Percentiles rank a stretch among this genome's conserved stretches.
Evolutionary conservation across 257 asterid genomes (phyloP).

Genomic region (Solanum habrochaites): DNA sequence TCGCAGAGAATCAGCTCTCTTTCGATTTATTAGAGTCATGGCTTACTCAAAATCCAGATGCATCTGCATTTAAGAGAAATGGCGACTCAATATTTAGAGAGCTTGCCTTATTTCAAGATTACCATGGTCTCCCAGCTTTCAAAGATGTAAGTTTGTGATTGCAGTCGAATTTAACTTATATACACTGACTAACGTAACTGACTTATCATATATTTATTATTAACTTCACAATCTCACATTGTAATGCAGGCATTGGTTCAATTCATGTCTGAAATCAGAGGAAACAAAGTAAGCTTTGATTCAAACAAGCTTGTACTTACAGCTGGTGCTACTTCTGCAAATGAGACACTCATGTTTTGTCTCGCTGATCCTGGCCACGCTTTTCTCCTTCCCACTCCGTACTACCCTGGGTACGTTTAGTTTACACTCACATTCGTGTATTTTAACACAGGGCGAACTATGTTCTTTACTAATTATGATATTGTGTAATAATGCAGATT

Average conservation of each 20-base stretch:
- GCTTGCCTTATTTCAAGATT: conserved; percentile 29
- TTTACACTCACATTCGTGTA: neutral
- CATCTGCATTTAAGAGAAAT: conserved; percentile 10
- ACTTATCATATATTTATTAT: neutral
- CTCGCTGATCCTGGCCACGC: conserved; percentile 7
- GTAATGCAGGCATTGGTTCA: conserved; percentile 1
- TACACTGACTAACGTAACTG: neutral
- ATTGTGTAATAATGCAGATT: neutral
- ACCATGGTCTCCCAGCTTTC: conserved; percentile 29
- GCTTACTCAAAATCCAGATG: conserved; percentile 23
- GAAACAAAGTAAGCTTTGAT: conserved; percentile 8
- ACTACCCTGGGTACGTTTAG: conserved; percentile 8
- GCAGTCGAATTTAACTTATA: neutral
- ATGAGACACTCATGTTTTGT: conserved; percentile 12
- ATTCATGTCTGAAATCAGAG: conserved; percentile 6
- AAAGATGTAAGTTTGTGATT: neutral
- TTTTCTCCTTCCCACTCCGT: conserved; percentile 12
- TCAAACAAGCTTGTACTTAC: conserved; percentile 10
- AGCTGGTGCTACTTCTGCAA: conserved; percentile 12
- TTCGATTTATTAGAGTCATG: conserved; percentile 27
- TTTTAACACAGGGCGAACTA: neutral
- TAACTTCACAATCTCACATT: neutral
- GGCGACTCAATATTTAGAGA: conserved; percentile 26
- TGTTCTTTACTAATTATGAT: neutral
- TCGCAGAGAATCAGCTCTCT: conserved; percentile 41